These are phyloP conservation scores for Leccinum barrowsii DNA, from an alignment of 768 basidiomycete genomes.

Conservation along the genomic window DNA sequence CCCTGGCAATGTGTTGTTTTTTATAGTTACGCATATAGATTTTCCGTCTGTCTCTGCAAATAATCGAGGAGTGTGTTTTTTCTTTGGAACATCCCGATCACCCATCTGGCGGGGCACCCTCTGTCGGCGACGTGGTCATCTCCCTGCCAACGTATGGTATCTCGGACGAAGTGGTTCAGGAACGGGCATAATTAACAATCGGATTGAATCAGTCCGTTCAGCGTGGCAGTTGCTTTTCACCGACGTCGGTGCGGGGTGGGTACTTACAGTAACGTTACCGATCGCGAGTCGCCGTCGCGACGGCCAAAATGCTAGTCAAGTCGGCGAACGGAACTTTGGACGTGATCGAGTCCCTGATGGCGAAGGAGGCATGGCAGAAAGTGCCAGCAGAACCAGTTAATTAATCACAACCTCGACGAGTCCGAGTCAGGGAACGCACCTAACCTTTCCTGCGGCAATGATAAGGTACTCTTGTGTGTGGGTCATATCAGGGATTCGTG, in stretches of 20 bases:
- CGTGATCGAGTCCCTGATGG: too few relatives aligned
- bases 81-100: neutral
- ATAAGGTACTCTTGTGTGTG: neutral
- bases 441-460: neutral
- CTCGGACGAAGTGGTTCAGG: neutral
- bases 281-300: neutral
- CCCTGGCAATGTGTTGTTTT: neutral
- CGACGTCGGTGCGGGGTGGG: neutral
- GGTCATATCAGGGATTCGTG: neutral
- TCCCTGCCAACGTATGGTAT: neutral
- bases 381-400: neutral
- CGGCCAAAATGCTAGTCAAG: neutral
- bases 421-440: neutral
- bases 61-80: neutral
- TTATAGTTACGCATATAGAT: neutral
- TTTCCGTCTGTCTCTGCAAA: neutral
- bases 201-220: too few relatives aligned
- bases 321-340: neutral
- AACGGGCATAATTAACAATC: neutral
- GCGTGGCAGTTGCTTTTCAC: too few relatives aligned
- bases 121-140: neutral
- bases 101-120: neutral
- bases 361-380: neutral
- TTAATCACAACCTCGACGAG: neutral
- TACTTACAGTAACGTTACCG: neutral